These are phyloP conservation scores for Prunus mume DNA, from an alignment of 306 rosid genomes.

Conservation along the genomic window DNA sequence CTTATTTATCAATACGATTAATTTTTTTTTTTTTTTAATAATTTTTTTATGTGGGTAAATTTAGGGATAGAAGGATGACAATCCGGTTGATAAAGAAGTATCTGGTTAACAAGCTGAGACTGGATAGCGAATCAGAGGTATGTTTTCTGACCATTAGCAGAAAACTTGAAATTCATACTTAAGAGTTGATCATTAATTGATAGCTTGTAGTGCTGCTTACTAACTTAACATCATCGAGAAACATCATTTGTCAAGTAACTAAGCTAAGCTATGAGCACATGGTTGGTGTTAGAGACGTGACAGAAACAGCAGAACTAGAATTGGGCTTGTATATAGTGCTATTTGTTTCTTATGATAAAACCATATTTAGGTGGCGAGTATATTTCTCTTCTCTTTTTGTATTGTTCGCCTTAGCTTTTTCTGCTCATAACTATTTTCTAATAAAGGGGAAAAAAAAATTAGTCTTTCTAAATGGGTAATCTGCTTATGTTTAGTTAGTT, in stretches of 20 bases:
- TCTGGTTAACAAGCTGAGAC: slow-evolving; percentile 74
- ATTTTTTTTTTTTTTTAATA: neutral
- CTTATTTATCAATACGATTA: neutral
- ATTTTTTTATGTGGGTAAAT: neutral
- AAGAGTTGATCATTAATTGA: neutral
- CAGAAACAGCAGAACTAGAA: slow-evolving; percentile 55
- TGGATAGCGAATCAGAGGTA: slow-evolving; percentile 97
- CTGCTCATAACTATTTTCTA: slow-evolving; percentile 15
- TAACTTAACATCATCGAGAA: slow-evolving; percentile 14
- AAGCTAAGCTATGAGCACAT: slow-evolving; percentile 21
- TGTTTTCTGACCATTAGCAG: slow-evolving; percentile 2
- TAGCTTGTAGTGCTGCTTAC: neutral
- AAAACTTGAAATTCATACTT: too few species aligned
- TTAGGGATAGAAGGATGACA: slow-evolving; percentile 92
- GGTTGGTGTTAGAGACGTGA: slow-evolving; percentile 43
- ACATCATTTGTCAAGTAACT: slow-evolving; percentile 24
- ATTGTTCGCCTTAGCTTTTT: slow-evolving; percentile 17
- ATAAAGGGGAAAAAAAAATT: slow-evolving; percentile 10
- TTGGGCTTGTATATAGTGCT: slow-evolving; percentile 17
- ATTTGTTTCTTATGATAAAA: slow-evolving; percentile 33
- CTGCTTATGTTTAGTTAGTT: slow-evolving; percentile 31
- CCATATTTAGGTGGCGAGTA: slow-evolving; percentile 49
- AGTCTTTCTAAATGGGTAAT: slow-evolving; percentile 27
- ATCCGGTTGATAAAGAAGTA: slow-evolving; percentile 86
- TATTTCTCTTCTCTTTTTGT: slow-evolving; percentile 40